Base-by-base conservation (phyloP, 257 asterid species). In the Lycium ferocissimum region DNA sequence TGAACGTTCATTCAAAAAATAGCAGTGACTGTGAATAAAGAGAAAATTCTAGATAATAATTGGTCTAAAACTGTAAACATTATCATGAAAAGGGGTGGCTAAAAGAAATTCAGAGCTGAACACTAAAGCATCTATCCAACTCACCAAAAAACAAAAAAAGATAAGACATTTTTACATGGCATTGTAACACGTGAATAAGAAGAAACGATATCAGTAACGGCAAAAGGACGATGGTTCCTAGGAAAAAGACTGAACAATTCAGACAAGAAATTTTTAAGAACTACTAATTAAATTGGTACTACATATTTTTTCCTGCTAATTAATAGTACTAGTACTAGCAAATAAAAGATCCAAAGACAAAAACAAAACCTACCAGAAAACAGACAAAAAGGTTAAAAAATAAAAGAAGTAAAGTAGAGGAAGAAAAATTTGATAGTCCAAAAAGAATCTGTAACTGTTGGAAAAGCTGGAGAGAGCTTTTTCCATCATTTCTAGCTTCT, bases 161-260 rank as follows among this genome's bases (percentile, higher is more conserved):
- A 49, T 10, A 22, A 22, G 84, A 88, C 54, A 61, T 13, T 22
- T 20, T 65, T 35, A 86, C 86, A 84, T 85, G 80, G 58, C 83
- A 66, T 75, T 67, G 63, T 76, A 85, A 87, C 94, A 90, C 95
- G 95, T 93, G 95, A 93, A 90, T 87, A 38, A 37, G 57, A 72
- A 87, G 45, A 86, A 81, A 83, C 83, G 80, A 82, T 59, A 82
- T 82, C 83, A 81, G 45, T 54, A 79, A 80, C 45, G 56, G 66
- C 62, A 40, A 58, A 65, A 86, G 86, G 90, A 88, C 90, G 91
- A 87, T 86, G 79, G 85, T 89, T 87, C 89, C 91, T 37, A 87
- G 86, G 80, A 14, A 84, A 82, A 76, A 82, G 70, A 62, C 73
- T 85, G 14, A 51, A 76, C 11, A 76, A 18, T 43, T 71, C 76